Evolutionary conservation across 352 stramenopile species (phyloP), one percentile per base, ranked within the genome.

Genomic region (Blastocystis sp.): DNA sequence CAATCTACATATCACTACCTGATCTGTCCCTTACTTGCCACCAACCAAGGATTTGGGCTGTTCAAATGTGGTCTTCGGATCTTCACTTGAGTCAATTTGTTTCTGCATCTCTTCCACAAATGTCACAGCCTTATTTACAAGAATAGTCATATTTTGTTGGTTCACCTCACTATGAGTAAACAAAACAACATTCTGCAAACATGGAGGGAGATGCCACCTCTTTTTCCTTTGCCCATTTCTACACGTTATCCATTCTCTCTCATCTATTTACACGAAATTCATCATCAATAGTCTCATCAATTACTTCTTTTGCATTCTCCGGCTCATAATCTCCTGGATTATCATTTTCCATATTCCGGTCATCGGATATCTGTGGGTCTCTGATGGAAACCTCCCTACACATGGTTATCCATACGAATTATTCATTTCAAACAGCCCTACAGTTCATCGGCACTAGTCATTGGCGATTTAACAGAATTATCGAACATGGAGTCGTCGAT

Each of bases 1-100:
- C 42, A 89, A 42, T 62, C 54, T 87, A n/a, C 75, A n/a, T 44
- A 51, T 33, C 40, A 48, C 40, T 9, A 48, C 9, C 9, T 9
- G 3, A 66, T 66, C 97, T 93, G 87, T 94, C 92, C 93, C 96
- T 9, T 48, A 95, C 6, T 90, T 95, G 56, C 94, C 94, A 1
- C 27, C 27, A 6, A 69, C 44, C 13, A 89, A 48, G 13, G 60
- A 64, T 42, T 64, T 78, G 1, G 78, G 78, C 19, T 79, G 60
- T 48, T 57, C 76, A n/a, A 89, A 51, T 3, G 51, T 75, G 3
- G 30, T 11, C 15, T 24, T 24, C 15, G 60, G 24, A 37, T 40
- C 19, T 17, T n/a, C 11, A 24, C 24, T 35, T 19, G 60, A 77
- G 17, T 89, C 44, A 48, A 89, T 58, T 30, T 77, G 78, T 15